phyloP scores from a whole-genome alignment of 2,329 filamentous ascomycete species.

The Cladophialophora bantiana region DNA sequence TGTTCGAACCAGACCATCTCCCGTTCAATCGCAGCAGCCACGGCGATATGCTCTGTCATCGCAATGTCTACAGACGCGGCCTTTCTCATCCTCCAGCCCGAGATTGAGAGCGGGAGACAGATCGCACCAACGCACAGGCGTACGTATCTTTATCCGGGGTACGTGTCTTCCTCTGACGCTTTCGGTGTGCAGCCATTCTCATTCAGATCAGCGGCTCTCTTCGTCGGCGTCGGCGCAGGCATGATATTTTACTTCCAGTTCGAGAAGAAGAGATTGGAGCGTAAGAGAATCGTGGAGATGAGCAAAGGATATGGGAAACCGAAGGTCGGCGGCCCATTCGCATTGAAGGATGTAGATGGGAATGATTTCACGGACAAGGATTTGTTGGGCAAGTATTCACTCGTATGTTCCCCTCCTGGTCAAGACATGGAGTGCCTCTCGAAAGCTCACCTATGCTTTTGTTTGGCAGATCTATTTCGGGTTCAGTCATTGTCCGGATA shows the following conservation, averaged over 20 bases:
- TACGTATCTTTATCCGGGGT: slow-evolving; percentile 43
- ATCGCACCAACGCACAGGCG: slow-evolving; percentile 53
- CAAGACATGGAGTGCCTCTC: neutral
- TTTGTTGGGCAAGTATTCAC: slow-evolving; percentile 80
- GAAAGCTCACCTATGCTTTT: neutral
- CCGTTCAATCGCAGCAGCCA: slow-evolving; percentile 5
- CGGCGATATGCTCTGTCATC: slow-evolving; percentile 30
- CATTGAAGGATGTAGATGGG: slow-evolving; percentile 81
- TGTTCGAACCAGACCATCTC: slow-evolving; percentile 50
- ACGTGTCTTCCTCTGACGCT: slow-evolving; percentile 26
- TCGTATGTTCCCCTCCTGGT: slow-evolving; percentile 47
- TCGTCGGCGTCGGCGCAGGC: slow-evolving; percentile 77
- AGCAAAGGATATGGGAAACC: slow-evolving; percentile 91
- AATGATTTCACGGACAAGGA: slow-evolving; percentile 77
- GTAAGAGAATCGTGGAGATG: slow-evolving; percentile 86
- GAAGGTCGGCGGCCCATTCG: slow-evolving; percentile 89
- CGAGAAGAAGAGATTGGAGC: slow-evolving; percentile 90
- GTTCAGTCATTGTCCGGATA: slow-evolving; percentile 97
- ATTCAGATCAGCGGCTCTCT: slow-evolving; percentile 86
- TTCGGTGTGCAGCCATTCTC: slow-evolving; percentile 76
- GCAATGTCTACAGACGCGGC: slow-evolving; percentile 33
- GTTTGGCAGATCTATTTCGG: slow-evolving; percentile 87
- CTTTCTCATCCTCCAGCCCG: slow-evolving; percentile 34
- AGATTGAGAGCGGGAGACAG: slow-evolving; percentile 54
- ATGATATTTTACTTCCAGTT: slow-evolving; percentile 90